Percentiles rank a stretch among this genome's conserved stretches.
These are phyloP conservation scores for Suillus decipiens DNA, from an alignment of 768 basidiomycete species.

Conservation along the genomic window DNA sequence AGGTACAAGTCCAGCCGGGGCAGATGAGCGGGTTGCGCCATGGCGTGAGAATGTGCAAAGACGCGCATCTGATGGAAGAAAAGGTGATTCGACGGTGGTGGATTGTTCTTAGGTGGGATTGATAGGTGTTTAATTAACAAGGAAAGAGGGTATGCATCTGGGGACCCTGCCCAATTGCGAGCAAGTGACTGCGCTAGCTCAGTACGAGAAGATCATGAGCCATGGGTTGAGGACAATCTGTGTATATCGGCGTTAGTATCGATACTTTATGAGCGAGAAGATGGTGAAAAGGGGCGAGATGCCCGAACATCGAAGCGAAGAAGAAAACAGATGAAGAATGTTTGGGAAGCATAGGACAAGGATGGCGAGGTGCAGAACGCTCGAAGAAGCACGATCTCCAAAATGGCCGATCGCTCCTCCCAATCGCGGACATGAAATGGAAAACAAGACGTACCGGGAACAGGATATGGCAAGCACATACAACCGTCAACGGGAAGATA, in stretches of 20 bases:
- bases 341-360: not conserved
- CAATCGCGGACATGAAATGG: not conserved
- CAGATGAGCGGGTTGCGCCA: not conserved
- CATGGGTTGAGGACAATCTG: conserved; percentile 86
- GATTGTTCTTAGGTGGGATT: not conserved
- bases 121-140: not conserved
- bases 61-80: not conserved
- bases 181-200: not conserved
- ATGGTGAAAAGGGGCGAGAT: conserved; percentile 33
- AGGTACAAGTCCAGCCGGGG: too few species aligned
- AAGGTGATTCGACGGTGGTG: conserved; percentile 1
- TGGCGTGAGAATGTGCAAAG: not conserved
- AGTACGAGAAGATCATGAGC: conserved; percentile 81
- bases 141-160: not conserved
- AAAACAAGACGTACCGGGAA: conserved; percentile 59
- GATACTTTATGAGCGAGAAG: not conserved
- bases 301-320: conserved; percentile 4
- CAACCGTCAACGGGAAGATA: conserved; percentile 74
- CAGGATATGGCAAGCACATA: conserved; percentile 64
- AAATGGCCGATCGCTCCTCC: not conserved
- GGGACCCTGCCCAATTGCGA: not conserved
- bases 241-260: conserved; percentile 19
- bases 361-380: not conserved
- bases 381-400: not conserved
- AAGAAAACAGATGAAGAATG: conserved; percentile 4